Evolutionary conservation across 2,329 filamentous ascomycete genomes (phyloP).

Genomic region (Alternaria sp.): DNA sequence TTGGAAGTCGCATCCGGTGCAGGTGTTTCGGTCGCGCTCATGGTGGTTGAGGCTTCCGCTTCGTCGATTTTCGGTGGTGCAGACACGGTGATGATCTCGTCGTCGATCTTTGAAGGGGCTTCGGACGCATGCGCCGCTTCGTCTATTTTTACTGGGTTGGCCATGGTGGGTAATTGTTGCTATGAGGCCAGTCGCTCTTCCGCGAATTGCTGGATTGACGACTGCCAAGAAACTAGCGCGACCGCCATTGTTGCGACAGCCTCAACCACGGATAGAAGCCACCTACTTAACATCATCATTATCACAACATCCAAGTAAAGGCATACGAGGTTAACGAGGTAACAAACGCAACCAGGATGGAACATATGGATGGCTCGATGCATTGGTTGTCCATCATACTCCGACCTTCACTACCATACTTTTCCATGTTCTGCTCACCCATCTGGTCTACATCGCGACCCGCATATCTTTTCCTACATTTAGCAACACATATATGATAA

Average conservation of each 20-base stretch:
- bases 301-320: background rate
- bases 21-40: slow-evolving; percentile 14
- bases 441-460: background rate
- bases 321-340: background rate
- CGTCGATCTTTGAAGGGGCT: background rate
- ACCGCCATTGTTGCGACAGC: background rate
- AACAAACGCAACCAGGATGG: background rate
- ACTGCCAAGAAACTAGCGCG: slow-evolving; percentile 28
- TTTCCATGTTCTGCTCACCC: background rate
- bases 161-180: slow-evolving; percentile 28
- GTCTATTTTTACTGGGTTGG: slow-evolving; percentile 26
- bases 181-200: background rate
- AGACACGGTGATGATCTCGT: background rate
- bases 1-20: slow-evolving; percentile 10
- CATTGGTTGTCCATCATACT: background rate
- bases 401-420: background rate
- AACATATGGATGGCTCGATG: background rate
- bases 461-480: background rate
- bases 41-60: slow-evolving; percentile 7
- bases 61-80: slow-evolving; percentile 3
- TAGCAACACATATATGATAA: background rate
- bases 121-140: background rate
- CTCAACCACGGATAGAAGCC: background rate
- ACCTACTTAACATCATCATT: background rate
- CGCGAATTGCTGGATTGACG: slow-evolving; percentile 23